phyloP scores from a whole-genome alignment of 768 basidiomycete genomes.

The Austroboletus festivus region DNA sequence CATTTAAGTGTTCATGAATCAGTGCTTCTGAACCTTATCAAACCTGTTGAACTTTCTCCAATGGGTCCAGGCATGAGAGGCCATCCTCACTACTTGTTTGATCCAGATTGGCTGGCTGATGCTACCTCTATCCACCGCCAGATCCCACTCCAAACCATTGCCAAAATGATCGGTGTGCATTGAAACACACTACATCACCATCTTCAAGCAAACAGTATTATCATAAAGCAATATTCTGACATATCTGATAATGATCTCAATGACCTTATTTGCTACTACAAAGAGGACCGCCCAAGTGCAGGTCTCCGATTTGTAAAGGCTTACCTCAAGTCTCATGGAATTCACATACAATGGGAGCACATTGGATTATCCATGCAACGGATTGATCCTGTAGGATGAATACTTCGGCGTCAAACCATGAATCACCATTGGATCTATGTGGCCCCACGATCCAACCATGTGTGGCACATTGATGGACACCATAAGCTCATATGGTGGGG shows the following conservation, averaged over 20 bases:
- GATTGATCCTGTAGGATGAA: constrained; percentile 5
- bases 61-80: not conserved
- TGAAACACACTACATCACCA: constrained; percentile 12
- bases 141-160: constrained; percentile 3
- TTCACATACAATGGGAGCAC: constrained; percentile 13
- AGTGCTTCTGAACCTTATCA: no score
- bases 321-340: constrained; percentile 9
- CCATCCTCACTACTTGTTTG: not conserved
- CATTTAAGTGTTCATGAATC: no score
- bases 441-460: constrained; percentile 8
- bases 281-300: constrained; percentile 8
- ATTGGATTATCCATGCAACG: constrained; percentile 6
- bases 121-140: not conserved
- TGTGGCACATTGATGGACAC: constrained; percentile 27
- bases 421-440: constrained; percentile 3
- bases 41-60: no score
- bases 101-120: not conserved
- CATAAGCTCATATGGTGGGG: constrained; percentile 26
- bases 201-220: constrained; percentile 7
- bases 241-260: constrained; percentile 21
- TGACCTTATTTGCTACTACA: constrained; percentile 11
- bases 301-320: constrained; percentile 18
- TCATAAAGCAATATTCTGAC: constrained; percentile 6
- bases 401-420: not conserved
- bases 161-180: constrained; percentile 9